These are phyloP conservation scores for Chernovozyma aurita DNA, from an alignment of 1,139 yeast species.

Conservation along the genomic window DNA sequence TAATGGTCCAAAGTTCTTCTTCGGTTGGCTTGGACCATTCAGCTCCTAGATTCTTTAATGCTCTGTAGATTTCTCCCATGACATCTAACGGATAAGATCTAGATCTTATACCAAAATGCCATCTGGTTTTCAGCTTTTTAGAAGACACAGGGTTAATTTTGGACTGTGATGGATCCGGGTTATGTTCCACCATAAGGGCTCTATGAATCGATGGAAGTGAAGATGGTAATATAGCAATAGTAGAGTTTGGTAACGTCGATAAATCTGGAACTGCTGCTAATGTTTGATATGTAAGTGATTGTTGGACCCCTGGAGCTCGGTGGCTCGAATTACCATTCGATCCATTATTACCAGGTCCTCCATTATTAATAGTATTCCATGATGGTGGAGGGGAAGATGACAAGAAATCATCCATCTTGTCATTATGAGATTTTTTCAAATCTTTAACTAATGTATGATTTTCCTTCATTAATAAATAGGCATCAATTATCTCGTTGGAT, in stretches of 20 bases:
- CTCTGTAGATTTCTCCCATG: constrained; percentile 97
- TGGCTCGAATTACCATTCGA: constrained; percentile 19
- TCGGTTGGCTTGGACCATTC: constrained; percentile 96
- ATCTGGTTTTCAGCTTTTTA: constrained; percentile 87
- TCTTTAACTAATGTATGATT: constrained; percentile 68
- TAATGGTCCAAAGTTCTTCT: constrained; percentile 93
- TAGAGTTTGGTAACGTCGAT: constrained; percentile 51
- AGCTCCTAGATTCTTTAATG: constrained; percentile 88
- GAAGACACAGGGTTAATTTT: constrained; percentile 71
- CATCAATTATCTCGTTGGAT: constrained; percentile 80
- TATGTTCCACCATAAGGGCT: constrained; percentile 78
- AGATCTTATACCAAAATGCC: constrained; percentile 98
- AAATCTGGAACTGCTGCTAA: constrained; percentile 48
- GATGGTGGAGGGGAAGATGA: constrained; percentile 48
- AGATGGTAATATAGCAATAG: constrained; percentile 89
- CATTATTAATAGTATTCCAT: constrained; percentile 13
- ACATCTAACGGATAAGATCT: constrained; percentile 96
- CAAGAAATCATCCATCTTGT: constrained; percentile 48
- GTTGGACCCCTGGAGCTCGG: constrained; percentile 40
- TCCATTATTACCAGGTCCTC: constrained; percentile 13
- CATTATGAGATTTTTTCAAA: constrained; percentile 51
- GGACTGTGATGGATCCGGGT: constrained; percentile 25
- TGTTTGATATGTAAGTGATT: constrained; percentile 47
- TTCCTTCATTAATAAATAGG: constrained; percentile 83
- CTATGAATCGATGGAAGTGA: constrained; percentile 92